Evolutionary conservation across 169 alveolate species (phyloP).

Genomic region (Plasmodium reichenowi): DNA sequence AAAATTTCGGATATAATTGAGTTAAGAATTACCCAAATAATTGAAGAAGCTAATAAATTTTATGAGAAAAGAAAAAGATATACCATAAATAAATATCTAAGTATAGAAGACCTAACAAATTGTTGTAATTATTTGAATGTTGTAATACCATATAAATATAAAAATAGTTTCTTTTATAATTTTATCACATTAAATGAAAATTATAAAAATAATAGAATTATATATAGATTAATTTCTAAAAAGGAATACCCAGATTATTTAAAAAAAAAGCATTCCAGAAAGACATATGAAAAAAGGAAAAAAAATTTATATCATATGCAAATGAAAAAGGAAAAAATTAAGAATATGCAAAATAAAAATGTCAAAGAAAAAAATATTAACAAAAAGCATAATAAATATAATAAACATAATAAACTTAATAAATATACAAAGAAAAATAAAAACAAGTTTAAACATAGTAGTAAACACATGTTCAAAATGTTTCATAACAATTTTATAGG

Average conservation of each 20-base stretch:
- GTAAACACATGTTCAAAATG: too few species aligned
- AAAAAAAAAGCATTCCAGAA: slow-evolving; percentile 11
- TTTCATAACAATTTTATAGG: too few species aligned
- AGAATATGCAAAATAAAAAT: too few species aligned
- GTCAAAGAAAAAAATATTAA: too few species aligned
- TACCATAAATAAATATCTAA: slow-evolving; percentile 32
- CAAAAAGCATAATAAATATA: too few species aligned
- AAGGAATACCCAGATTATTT: slow-evolving; percentile 17
- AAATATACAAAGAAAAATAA: too few species aligned
- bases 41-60: slow-evolving; percentile 75
- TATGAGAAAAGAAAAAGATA: slow-evolving; percentile 56
- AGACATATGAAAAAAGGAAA: neutral
- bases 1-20: slow-evolving; percentile 53
- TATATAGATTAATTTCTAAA: slow-evolving; percentile 25
- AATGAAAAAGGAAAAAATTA: slow-evolving; percentile 2
- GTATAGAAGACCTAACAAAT: slow-evolving; percentile 51
- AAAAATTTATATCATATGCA: too few species aligned
- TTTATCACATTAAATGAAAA: slow-evolving; percentile 17
- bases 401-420: too few species aligned
- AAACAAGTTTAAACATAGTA: too few species aligned
- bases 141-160: slow-evolving; percentile 34
- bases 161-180: slow-evolving; percentile 12
- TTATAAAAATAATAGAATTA: slow-evolving; percentile 22
- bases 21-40: slow-evolving; percentile 55
- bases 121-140: slow-evolving; percentile 64